A percentile compares a stretch with the other conserved stretches of the same genome.
phyloP scores from a whole-genome alignment of 768 basidiomycete species.

The Mycena rebaudengoi region DNA sequence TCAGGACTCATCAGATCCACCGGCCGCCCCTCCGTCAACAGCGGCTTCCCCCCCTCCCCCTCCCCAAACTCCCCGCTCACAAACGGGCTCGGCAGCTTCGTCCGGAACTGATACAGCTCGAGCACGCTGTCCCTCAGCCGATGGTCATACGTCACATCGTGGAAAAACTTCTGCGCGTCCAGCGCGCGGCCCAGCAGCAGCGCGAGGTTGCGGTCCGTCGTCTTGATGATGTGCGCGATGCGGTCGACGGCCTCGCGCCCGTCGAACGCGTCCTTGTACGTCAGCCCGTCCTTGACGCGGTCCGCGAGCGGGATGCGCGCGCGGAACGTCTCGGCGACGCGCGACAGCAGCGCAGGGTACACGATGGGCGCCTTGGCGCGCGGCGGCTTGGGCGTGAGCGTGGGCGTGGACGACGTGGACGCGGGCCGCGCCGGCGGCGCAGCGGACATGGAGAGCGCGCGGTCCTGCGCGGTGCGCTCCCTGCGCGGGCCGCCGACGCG shows the following conservation, averaged over 20 bases:
- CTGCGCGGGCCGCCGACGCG: constrained; percentile 58
- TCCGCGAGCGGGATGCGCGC: constrained; percentile 81
- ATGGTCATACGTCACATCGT: constrained; percentile 99
- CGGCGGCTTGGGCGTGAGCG: constrained; percentile 50
- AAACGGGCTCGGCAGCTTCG: constrained; percentile 84
- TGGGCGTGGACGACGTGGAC: constrained; percentile 53
- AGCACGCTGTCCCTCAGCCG: constrained; percentile 86
- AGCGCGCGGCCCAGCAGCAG: constrained; percentile 93
- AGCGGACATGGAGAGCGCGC: constrained; percentile 81
- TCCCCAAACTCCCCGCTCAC: constrained; percentile 72
- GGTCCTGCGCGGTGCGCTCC: constrained; percentile 71
- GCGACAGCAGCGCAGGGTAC: constrained; percentile 95
- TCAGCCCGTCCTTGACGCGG: constrained; percentile 92
- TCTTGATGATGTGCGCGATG: constrained; percentile 98
- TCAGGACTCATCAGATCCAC: constrained; percentile 19
- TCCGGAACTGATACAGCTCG: constrained; percentile 94
- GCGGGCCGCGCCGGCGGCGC: no score
- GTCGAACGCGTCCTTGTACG: constrained; percentile 96
- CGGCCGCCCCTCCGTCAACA: constrained; percentile 22
- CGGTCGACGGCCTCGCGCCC: constrained; percentile 97
- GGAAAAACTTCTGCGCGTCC: constrained; percentile 98
- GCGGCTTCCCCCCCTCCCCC: constrained; percentile 28
- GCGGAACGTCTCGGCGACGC: constrained; percentile 93
- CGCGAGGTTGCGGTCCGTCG: constrained; percentile 95
- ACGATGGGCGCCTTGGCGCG: constrained; percentile 66